These are phyloP conservation scores for Hypoxylon sp. DNA, from an alignment of 2,329 filamentous ascomycete genomes.

Conservation along the genomic window DNA sequence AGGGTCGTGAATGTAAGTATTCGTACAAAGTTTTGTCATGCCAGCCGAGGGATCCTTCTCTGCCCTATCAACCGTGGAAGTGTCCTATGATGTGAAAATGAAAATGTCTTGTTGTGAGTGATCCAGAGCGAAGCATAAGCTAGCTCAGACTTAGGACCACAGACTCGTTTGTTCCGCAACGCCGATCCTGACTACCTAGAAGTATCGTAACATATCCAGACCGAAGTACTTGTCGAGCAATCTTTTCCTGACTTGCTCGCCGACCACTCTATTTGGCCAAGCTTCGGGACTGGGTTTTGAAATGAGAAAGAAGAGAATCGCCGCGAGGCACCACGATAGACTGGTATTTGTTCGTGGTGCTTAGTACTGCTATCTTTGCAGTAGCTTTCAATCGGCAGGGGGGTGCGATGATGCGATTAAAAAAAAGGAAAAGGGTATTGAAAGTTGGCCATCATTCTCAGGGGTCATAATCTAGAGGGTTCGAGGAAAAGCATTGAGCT, in stretches of 20 bases:
- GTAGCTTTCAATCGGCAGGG: not conserved
- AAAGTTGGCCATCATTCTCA: slow-evolving; percentile 9
- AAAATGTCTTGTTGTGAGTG: no score
- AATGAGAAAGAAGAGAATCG: slow-evolving; percentile 18
- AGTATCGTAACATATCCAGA: slow-evolving; percentile 34
- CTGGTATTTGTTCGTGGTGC: not conserved
- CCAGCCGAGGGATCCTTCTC: slow-evolving; percentile 16
- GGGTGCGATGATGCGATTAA: not conserved
- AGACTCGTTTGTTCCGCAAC: slow-evolving; percentile 21
- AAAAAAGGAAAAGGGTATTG: slow-evolving; percentile 9
- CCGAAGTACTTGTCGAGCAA: slow-evolving; percentile 18
- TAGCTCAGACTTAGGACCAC: slow-evolving; percentile 4
- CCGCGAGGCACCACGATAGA: not conserved
- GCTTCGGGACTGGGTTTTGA: slow-evolving; percentile 12
- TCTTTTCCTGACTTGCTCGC: slow-evolving; percentile 22
- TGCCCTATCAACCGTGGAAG: slow-evolving; percentile 10
- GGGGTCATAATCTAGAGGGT: not conserved
- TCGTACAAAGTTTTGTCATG: slow-evolving; percentile 28
- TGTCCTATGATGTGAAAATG: slow-evolving; percentile 19
- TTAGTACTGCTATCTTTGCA: slow-evolving; percentile 1
- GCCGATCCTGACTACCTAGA: no score
- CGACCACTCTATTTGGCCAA: slow-evolving; percentile 16
- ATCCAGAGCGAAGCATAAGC: slow-evolving; percentile 5
- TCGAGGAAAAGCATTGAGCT: not conserved
- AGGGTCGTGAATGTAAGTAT: slow-evolving; percentile 33